These are phyloP conservation scores for Ensete ventricosum DNA, from an alignment of 176 grass and related monocot genomes.

Conservation along the genomic window DNA sequence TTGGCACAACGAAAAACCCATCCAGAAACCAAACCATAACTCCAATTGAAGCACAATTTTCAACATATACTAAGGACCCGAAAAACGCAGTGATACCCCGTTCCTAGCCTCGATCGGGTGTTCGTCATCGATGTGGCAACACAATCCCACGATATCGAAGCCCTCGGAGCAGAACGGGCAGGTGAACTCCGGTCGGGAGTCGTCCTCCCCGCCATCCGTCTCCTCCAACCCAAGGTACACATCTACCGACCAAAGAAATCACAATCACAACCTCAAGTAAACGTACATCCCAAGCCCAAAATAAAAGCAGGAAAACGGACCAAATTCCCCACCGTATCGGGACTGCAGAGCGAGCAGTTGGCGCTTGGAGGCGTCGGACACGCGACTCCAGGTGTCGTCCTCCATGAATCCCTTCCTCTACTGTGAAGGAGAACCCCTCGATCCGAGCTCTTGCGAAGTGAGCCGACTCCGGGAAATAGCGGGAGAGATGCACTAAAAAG, in stretches of 20 bases:
- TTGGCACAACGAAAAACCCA: no score
- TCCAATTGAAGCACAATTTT: background rate
- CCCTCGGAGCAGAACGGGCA: constrained; percentile 14
- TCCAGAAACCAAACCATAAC: no score
- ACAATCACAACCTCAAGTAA: background rate
- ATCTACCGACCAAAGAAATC: background rate
- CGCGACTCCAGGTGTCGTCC: background rate
- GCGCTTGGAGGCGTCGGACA: background rate
- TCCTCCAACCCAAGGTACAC: constrained; percentile 1
- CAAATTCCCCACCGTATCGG: background rate
- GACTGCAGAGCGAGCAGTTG: background rate
- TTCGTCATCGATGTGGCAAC: constrained; percentile 18
- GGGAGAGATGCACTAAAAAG: no score
- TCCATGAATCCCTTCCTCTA: background rate
- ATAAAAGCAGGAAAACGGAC: background rate
- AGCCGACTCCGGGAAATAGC: no score
- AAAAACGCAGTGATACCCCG: background rate
- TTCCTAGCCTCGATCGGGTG: constrained; percentile 13
- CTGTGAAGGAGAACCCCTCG: no score
- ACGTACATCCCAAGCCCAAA: background rate
- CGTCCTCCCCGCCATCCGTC: constrained; percentile 7
- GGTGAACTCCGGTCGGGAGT: constrained; percentile 6
- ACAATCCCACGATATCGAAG: constrained; percentile 15
- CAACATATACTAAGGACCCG: background rate
- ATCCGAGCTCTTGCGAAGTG: no score